phyloP scores from a whole-genome alignment of 2,329 filamentous ascomycete genomes.

The Phialophora tarda region DNA sequence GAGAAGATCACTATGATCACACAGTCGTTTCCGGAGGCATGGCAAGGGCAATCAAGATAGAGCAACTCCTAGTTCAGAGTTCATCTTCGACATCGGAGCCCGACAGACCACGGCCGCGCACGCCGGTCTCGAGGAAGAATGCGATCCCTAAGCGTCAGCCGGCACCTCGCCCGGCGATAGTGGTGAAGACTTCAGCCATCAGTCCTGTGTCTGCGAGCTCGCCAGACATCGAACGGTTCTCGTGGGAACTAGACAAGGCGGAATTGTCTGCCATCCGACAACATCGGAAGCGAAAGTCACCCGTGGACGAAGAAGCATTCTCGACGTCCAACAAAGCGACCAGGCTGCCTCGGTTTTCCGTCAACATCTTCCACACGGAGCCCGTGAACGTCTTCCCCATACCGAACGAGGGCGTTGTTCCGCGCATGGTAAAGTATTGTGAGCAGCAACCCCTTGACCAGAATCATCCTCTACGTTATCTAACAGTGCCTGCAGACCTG shows the following conservation, averaged over 20 bases:
- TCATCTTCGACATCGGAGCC: background rate
- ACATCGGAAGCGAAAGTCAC: slow-evolving; percentile 28
- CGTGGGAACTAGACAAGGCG: slow-evolving; percentile 22
- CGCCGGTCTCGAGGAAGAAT: slow-evolving; percentile 11
- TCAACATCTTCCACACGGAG: slow-evolving; percentile 32
- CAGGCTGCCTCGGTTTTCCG: slow-evolving; percentile 28
- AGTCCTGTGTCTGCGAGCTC: slow-evolving; percentile 11
- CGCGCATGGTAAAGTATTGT: slow-evolving; percentile 34
- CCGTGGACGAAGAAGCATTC: slow-evolving; percentile 24
- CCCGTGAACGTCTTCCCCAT: slow-evolving; percentile 30
- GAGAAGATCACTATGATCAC: slow-evolving; percentile 14
- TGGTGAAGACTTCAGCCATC: slow-evolving; percentile 24
- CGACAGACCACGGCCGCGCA: background rate
- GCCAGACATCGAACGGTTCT: slow-evolving; percentile 15
- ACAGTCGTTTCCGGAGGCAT: slow-evolving; percentile 25
- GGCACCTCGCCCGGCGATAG: slow-evolving; percentile 18
- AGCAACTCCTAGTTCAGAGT: slow-evolving; percentile 20
- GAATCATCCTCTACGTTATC: background rate
- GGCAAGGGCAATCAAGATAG: slow-evolving; percentile 30
- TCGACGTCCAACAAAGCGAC: slow-evolving; percentile 7
- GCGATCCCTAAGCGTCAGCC: slow-evolving; percentile 8
- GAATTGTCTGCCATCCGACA: slow-evolving; percentile 17
- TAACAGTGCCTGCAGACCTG: slow-evolving; percentile 22
- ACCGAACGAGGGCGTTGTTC: slow-evolving; percentile 28
- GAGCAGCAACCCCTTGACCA: background rate